Evolutionary conservation across 768 basidiomycete genomes (phyloP), one percentile per base, ranked within the genome.

Genomic region (Hericium coralloides): DNA sequence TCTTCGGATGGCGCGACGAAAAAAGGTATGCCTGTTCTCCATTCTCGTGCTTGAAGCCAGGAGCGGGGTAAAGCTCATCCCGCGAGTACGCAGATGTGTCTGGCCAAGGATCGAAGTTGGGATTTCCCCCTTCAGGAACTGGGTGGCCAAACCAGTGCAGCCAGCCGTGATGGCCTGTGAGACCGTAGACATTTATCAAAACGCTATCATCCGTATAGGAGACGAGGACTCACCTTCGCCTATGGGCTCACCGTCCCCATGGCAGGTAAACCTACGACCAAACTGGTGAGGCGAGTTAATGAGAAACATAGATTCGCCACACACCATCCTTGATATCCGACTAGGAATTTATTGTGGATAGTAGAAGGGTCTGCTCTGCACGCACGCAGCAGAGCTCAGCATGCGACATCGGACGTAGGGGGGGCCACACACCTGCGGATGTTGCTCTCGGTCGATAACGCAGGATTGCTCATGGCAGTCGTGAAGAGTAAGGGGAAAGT

Each of bases 271-370:
- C 87, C 87, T 88, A 64, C 23, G 12, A 49, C 49, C 0, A 7
- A 26, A 15, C 17, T 37, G 43, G 36, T 47, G 59, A 52, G 38
- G 37, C 22, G 18, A 25, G 36, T 3, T 12, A 15, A 31, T 20
- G 10, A 14, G 18, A 63, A 81, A 56, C 54, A 12, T 22, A 39
- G 6, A 14, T 14, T 53, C 41, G 25, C 15, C 43, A n/a, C 61
- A 2, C 51, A 89, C 90, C 90, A 92, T 67, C 89, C 91, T 70
- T 92, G 91, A 68, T 92, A 92, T 38, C 90, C 90, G 0, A 92
- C 87, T 31, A 93, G 70, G 63, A 91, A 82, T 66, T 92, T 93
- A 72, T 89, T 81, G 56, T 89, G 87, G 49, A 93, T 89, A 10
- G 88, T 89, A 5, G 77, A 78, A 23, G 90, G 81, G 65, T 87